Conservation (phyloP, 202 grass and related monocot genomes). For the Musa balbisiana region DNA sequence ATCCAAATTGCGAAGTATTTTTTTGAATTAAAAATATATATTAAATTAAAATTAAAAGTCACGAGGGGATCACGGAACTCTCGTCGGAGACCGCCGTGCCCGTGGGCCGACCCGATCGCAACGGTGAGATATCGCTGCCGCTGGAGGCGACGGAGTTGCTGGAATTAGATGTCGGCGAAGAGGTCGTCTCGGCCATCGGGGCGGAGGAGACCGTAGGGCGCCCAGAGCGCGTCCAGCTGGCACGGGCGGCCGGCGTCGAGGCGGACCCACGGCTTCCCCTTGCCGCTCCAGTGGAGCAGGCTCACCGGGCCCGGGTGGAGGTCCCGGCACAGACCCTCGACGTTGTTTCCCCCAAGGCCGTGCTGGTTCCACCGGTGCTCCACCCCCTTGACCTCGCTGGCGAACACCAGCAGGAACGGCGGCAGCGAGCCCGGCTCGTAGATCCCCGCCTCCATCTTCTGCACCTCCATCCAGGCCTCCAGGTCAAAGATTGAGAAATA, state of each 20-base stretch:
- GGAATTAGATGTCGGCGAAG: slow-evolving; percentile 44
- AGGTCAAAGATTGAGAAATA: too few relatives aligned
- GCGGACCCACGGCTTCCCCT: slow-evolving; percentile 91
- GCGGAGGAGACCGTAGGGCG: slow-evolving; percentile 72
- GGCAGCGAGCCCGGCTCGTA: slow-evolving; percentile 86
- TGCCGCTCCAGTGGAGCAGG: slow-evolving; percentile 91
- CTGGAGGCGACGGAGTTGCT: too few relatives aligned
- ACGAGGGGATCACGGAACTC: too few relatives aligned
- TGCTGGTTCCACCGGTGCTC: slow-evolving; percentile 97
- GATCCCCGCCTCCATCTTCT: slow-evolving; percentile 78
- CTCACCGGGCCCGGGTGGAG: slow-evolving; percentile 76
- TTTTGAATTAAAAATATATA: too few relatives aligned
- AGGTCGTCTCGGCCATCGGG: slow-evolving; percentile 54
- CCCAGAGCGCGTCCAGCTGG: slow-evolving; percentile 74
- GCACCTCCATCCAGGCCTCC: slow-evolving; percentile 75
- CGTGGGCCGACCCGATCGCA: too few relatives aligned
- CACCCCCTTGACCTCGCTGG: slow-evolving; percentile 77
- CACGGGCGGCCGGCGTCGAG: slow-evolving; percentile 65
- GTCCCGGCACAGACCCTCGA: slow-evolving; percentile 69
- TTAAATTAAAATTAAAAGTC: too few relatives aligned
- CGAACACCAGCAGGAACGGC: slow-evolving; percentile 81
- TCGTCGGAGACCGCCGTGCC: too few relatives aligned
- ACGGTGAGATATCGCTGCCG: too few relatives aligned
- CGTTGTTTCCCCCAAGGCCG: slow-evolving; percentile 82
- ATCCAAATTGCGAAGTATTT: too few relatives aligned